A percentile compares a stretch with the other conserved stretches of the same genome.
Conservation (phyloP, 2,329 filamentous ascomycete species). For the Aspergillus ibericus region DNA sequence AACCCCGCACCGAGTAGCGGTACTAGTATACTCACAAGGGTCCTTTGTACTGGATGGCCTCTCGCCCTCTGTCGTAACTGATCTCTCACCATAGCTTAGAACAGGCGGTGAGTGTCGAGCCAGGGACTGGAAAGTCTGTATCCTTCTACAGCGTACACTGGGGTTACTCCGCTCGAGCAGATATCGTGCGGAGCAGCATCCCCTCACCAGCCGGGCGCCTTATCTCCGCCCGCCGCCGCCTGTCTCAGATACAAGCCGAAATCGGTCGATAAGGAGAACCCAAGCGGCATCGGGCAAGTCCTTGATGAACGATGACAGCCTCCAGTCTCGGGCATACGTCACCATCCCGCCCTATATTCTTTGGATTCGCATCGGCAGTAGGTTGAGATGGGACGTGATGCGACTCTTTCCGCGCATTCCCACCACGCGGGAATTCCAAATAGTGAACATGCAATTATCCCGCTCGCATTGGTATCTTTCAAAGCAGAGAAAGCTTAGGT, state of each 20-base stretch:
- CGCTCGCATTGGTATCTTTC: neutral
- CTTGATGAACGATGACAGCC: neutral
- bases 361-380: neutral
- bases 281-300: neutral
- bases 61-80: no score
- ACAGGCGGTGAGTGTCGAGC: no score
- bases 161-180: neutral
- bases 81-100: no score
- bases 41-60: no score
- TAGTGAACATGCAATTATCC: neutral
- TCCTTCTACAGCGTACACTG: neutral
- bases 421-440: neutral
- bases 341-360: neutral
- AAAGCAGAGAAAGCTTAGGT: conserved; percentile 1
- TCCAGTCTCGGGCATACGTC: neutral
- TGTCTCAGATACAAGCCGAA: neutral
- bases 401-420: neutral
- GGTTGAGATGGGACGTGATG: neutral
- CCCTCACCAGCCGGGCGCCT: neutral
- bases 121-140: neutral
- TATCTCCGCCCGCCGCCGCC: neutral
- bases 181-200: neutral
- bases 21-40: no score
- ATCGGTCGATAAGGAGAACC: neutral
- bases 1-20: no score